Evolutionary conservation across 495 filamentous ascomycete species (phyloP), one percentile per base, ranked within the genome.

Genomic region (Penicillium antarcticum): DNA sequence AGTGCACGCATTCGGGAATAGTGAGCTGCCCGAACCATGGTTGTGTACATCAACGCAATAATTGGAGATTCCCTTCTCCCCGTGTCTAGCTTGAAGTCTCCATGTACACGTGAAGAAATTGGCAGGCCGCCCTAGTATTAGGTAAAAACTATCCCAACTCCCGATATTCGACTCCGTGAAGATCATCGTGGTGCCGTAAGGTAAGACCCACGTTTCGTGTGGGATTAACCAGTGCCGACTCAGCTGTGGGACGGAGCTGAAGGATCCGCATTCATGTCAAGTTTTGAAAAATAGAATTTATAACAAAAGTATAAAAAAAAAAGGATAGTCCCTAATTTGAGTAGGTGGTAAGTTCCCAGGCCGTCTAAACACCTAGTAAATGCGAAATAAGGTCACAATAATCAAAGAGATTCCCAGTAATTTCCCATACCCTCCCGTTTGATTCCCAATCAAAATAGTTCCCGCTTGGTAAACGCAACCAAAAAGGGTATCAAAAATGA

Each of bases 401-500:
- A 32, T 12, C 32, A 24, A 16, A 38, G 34, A 45, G 32, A 50
- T 48, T 57, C 29, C 42, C 56, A 33, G 17, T 42, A 43, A 18
- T 34, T 39, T 38, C 42, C 42, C 44, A 40, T 38, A 13, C 50
- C 43, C 37, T 38, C 34, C 50, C 17, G 13, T 45, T 41, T 33
- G 26, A 40, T 55, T 60, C 52, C 48, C 43, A 23, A 42, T 23
- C 55, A 33, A 34, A 48, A 8, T 34, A 21, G 46, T 40, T 40
- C 45, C 51, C 48, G 47, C 51, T 41, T 52, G 48, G 48, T 63
- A 49, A 52, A 55, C 48, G 55, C 39, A 54, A 52, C 36, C 34
- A 50, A 38, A 53, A 56, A 62, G 63, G 63, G 63, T 67, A 67
- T 67, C 63, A 62, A 67, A 48, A 56, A 50, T 57, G 42, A 57